These are phyloP conservation scores for Schizophyllum commune DNA, from an alignment of 1,284 basidiomycete species.

Conservation along the genomic window DNA sequence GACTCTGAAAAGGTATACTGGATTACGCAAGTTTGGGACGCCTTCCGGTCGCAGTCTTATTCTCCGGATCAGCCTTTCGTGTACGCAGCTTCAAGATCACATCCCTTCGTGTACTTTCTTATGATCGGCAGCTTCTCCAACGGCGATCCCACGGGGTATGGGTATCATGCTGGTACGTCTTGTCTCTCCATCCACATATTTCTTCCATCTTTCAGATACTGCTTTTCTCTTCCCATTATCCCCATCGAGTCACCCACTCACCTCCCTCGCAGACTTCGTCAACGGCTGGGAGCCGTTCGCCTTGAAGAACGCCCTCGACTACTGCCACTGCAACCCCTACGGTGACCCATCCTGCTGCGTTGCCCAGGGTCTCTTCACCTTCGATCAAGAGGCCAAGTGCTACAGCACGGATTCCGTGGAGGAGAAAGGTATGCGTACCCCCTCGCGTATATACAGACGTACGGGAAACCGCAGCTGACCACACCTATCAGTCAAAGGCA, in stretches of 20 bases:
- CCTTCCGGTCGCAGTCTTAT: background rate
- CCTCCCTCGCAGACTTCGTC: constrained; percentile 8
- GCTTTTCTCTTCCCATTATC: too few relatives aligned
- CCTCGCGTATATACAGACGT: too few relatives aligned
- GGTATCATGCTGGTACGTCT: constrained; percentile 35
- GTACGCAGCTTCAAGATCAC: background rate
- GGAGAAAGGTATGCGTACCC: constrained; percentile 25
- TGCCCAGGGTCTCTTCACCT: constrained; percentile 27
- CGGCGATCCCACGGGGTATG: constrained; percentile 37
- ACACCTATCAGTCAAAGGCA: constrained; percentile 9
- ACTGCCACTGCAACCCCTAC: constrained; percentile 35
- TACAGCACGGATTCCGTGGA: constrained; percentile 29
- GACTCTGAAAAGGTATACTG: background rate
- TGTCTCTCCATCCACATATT: too few relatives aligned
- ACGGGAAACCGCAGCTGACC: too few relatives aligned
- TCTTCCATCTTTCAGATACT: too few relatives aligned
- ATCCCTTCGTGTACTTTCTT: background rate
- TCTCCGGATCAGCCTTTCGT: background rate
- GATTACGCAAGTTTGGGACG: background rate
- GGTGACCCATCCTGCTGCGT: constrained; percentile 34
- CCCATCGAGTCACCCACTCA: too few relatives aligned
- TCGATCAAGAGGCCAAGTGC: constrained; percentile 24
- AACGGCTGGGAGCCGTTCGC: constrained; percentile 33
- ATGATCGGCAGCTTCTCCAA: background rate
- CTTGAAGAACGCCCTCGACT: constrained; percentile 36